These are phyloP conservation scores for Blastobotrys robertii DNA, from an alignment of 805 yeast species.

Conservation along the genomic window DNA sequence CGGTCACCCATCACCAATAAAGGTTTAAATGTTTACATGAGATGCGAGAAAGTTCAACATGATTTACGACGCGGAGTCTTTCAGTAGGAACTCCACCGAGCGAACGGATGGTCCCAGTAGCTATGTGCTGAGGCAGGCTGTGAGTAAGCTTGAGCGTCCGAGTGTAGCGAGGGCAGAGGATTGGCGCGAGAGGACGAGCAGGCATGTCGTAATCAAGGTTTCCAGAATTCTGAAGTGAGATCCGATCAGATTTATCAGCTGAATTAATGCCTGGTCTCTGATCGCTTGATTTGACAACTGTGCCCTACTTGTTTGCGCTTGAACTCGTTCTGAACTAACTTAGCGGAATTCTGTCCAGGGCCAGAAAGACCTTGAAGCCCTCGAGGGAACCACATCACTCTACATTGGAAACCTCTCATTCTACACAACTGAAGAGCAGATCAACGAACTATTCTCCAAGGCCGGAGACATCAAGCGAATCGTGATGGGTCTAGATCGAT, in stretches of 20 bases:
- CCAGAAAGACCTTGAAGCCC: constrained; percentile 48
- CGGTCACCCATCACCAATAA: neutral
- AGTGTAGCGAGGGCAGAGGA: neutral
- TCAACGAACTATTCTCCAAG: constrained; percentile 74
- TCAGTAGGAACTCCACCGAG: constrained; percentile 27
- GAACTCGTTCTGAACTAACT: neutral
- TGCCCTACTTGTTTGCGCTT: no score
- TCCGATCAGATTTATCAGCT: no score
- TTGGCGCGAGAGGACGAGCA: no score
- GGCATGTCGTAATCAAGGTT: no score
- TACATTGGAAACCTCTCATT: constrained; percentile 89
- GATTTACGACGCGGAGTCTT: constrained; percentile 6
- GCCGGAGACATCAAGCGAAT: constrained; percentile 46
- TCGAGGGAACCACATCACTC: constrained; percentile 62
- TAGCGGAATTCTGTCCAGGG: constrained; percentile 24
- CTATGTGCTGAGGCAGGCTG: constrained; percentile 28
- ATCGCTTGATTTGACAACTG: no score
- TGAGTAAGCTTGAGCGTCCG: constrained; percentile 5
- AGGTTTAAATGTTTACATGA: neutral
- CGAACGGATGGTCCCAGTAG: constrained; percentile 28
- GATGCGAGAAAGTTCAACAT: neutral
- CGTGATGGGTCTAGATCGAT: constrained; percentile 91
- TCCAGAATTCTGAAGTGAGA: no score
- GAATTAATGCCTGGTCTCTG: no score
- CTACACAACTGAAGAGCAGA: constrained; percentile 90